Evolutionary conservation across 225 moss, liverwort and hornwort species (phyloP).

Genomic region (Marchantia polymorpha): DNA sequence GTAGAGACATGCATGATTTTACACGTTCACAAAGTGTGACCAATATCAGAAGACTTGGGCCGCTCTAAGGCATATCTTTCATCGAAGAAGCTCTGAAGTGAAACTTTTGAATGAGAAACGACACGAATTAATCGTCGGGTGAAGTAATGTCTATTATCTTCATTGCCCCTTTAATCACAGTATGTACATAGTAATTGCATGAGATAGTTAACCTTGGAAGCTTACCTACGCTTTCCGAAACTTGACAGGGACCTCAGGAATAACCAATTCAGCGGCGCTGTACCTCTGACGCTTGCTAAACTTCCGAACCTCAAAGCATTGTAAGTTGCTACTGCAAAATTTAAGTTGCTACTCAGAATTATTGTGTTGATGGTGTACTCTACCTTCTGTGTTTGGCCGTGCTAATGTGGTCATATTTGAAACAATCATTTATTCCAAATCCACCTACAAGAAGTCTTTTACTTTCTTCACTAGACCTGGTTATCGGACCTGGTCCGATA

Average conservation of each 20-base stretch:
- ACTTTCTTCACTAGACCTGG: background rate
- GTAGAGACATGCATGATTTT: too few species aligned
- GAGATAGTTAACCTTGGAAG: too few species aligned
- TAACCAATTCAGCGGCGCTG: background rate
- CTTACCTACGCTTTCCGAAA: background rate
- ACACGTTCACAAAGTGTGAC: too few species aligned
- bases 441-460: background rate
- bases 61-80: too few species aligned
- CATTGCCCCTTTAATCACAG: too few species aligned
- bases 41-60: too few species aligned
- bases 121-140: too few species aligned
- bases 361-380: background rate
- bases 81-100: background rate
- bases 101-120: too few species aligned
- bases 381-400: background rate
- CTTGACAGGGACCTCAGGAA: conserved; percentile 7
- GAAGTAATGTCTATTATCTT: too few species aligned
- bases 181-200: too few species aligned
- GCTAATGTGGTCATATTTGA: background rate
- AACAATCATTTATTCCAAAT: background rate
- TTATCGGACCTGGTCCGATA: background rate
- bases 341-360: background rate
- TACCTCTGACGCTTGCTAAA: background rate
- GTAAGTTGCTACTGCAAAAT: background rate
- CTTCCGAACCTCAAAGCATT: background rate